Percentiles rank a stretch among this genome's conserved stretches.
Evolutionary conservation across 148 eudicot species (phyloP).

Genomic region (Mesembryanthemum crystallinum): DNA sequence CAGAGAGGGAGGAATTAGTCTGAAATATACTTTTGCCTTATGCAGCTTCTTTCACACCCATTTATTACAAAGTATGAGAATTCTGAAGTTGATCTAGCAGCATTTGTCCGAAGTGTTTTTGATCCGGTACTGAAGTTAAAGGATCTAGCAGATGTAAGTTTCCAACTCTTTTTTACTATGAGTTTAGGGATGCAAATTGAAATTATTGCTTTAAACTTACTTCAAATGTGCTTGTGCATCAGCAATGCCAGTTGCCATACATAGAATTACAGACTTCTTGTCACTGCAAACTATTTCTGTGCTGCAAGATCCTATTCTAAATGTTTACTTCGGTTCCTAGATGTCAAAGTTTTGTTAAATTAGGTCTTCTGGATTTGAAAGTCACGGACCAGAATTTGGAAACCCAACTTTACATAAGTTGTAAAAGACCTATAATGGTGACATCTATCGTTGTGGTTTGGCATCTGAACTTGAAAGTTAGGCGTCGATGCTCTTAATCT

Average conservation of each 20-base stretch:
- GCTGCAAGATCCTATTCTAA: neutral
- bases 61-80: slow-evolving; percentile 67
- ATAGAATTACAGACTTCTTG: too few relatives aligned
- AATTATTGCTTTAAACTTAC: too few relatives aligned
- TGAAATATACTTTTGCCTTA: slow-evolving; percentile 9
- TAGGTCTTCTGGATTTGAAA: too few relatives aligned
- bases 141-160: slow-evolving; percentile 88
- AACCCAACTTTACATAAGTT: neutral
- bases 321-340: neutral
- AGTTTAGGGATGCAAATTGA: neutral
- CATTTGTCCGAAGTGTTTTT: slow-evolving; percentile 67
- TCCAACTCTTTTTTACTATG: neutral
- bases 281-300: neutral
- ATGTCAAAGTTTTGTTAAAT: too few relatives aligned
- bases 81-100: slow-evolving; percentile 61
- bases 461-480: too few relatives aligned
- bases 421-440: neutral
- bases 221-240: neutral
- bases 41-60: slow-evolving; percentile 91
- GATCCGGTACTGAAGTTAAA: slow-evolving; percentile 87
- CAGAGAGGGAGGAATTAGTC: neutral
- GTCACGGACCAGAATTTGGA: neutral
- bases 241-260: neutral
- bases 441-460: neutral
- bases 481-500: too few relatives aligned